Percentiles rank a stretch among this genome's conserved stretches.
Conservation (phyloP, 345 rosid species). For the Aquilaria malaccensis region DNA sequence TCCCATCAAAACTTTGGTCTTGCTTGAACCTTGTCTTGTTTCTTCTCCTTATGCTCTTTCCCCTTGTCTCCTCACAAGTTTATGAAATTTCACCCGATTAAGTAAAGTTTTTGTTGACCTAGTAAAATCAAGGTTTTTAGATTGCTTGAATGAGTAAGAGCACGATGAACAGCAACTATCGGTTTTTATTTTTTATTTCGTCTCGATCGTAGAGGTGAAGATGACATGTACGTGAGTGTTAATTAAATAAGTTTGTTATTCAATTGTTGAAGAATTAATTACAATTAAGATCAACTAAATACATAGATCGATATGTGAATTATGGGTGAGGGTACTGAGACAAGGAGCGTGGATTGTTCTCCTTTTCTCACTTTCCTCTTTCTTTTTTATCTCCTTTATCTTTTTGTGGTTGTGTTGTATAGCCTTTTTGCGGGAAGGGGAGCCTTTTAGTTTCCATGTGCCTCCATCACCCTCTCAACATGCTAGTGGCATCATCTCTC, state of each 20-base stretch:
- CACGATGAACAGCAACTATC: not conserved
- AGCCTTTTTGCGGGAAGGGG: conserved; percentile 29
- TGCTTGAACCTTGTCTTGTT: too few relatives aligned
- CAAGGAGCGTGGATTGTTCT: conserved; percentile 45
- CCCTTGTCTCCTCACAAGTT: too few relatives aligned
- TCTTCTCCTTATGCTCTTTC: too few relatives aligned
- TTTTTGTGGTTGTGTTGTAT: conserved; percentile 28
- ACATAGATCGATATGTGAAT: not conserved
- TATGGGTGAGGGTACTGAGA: conserved; percentile 12
- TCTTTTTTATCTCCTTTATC: conserved; percentile 21
- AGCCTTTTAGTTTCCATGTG: conserved; percentile 38
- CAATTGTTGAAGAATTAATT: not conserved
- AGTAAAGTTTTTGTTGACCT: too few relatives aligned
- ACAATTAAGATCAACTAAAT: not conserved
- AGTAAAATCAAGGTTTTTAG: too few relatives aligned
- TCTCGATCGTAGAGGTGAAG: not conserved
- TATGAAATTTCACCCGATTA: too few relatives aligned
- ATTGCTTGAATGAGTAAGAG: too few relatives aligned
- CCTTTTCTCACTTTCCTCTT: conserved; percentile 8
- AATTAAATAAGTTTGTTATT: not conserved
- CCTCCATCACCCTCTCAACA: conserved; percentile 24
- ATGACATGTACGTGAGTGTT: not conserved
- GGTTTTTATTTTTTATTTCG: not conserved
- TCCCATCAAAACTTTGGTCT: too few relatives aligned
- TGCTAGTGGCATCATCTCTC: conserved; percentile 26